Conservation (phyloP, 805 yeast species). For the Candida dajiaensis region DNA sequence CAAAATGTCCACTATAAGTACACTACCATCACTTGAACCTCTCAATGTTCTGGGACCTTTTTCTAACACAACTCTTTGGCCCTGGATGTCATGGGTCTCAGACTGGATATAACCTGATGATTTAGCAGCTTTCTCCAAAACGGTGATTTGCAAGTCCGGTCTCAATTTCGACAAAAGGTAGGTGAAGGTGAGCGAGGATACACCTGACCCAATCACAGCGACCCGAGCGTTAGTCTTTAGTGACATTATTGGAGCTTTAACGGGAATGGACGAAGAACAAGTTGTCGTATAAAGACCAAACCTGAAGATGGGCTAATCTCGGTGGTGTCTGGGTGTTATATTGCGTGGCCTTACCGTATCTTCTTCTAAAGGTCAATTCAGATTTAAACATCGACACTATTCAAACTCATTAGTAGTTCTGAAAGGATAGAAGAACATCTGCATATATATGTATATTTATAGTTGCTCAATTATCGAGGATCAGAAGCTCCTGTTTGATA, state of each 20-base stretch:
- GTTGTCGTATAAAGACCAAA: not conserved
- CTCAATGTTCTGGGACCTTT: slow-evolving; percentile 90
- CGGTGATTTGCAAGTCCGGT: slow-evolving; percentile 64
- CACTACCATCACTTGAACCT: slow-evolving; percentile 75
- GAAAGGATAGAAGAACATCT: no score
- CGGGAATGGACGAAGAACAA: not conserved
- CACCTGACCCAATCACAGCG: slow-evolving; percentile 82
- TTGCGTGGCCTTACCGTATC: no score
- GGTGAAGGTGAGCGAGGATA: slow-evolving; percentile 75
- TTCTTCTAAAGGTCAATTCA: no score
- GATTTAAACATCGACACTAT: no score
- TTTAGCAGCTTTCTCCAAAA: slow-evolving; percentile 50
- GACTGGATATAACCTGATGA: slow-evolving; percentile 82
- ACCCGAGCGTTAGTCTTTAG: slow-evolving; percentile 34
- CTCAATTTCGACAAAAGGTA: slow-evolving; percentile 64
- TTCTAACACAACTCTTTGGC: slow-evolving; percentile 42
- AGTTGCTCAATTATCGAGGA: no score
- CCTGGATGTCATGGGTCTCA: slow-evolving; percentile 28
- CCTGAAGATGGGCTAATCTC: not conserved
- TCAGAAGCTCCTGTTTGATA: no score
- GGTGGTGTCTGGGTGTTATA: not conserved
- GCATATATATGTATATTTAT: no score
- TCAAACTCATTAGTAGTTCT: no score
- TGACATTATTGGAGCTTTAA: not conserved
- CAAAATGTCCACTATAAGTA: slow-evolving; percentile 59